Conservation (phyloP, 306 rosid species). For the Geum urbanum region DNA sequence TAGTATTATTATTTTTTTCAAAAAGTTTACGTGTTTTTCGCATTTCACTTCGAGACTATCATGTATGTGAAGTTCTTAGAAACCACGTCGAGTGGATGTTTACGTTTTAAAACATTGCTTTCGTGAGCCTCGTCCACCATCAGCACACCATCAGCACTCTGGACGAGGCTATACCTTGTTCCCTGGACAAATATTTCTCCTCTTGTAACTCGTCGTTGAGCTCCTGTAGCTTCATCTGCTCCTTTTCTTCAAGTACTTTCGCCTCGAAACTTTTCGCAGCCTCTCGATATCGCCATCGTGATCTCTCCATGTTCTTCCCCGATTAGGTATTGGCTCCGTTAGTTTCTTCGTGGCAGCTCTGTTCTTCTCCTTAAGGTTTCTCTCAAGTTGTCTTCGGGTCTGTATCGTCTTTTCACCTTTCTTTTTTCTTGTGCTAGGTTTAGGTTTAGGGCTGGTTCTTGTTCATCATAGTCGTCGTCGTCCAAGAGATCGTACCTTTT, state of each 20-base stretch:
- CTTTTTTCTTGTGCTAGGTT: not conserved
- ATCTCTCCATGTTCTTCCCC: constrained; percentile 72
- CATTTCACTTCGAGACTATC: too few species aligned
- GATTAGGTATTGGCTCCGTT: constrained; percentile 51
- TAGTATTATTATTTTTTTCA: too few species aligned
- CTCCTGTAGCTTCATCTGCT: constrained; percentile 79
- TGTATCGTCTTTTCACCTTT: constrained; percentile 39
- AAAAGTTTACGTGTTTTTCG: too few species aligned
- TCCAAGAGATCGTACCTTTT: constrained; percentile 38
- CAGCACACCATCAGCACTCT: too few species aligned
- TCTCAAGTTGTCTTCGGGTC: constrained; percentile 56
- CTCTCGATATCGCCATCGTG: constrained; percentile 34
- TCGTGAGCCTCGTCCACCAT: too few species aligned
- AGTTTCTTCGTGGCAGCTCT: constrained; percentile 71
- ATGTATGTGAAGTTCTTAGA: too few species aligned
- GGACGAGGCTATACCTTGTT: too few species aligned
- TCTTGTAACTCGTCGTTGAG: constrained; percentile 87
- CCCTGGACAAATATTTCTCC: constrained; percentile 76
- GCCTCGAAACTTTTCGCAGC: constrained; percentile 60
- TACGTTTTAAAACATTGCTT: constrained; percentile 47
- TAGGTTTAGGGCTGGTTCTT: too few species aligned
- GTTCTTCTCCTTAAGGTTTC: constrained; percentile 63
- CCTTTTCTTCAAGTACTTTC: constrained; percentile 79
- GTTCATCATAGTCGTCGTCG: constrained; percentile 43
- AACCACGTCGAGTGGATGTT: too few species aligned